Base-by-base conservation (phyloP, 2,329 filamentous ascomycete genomes). In the Sclerotinia subarctica region DNA sequence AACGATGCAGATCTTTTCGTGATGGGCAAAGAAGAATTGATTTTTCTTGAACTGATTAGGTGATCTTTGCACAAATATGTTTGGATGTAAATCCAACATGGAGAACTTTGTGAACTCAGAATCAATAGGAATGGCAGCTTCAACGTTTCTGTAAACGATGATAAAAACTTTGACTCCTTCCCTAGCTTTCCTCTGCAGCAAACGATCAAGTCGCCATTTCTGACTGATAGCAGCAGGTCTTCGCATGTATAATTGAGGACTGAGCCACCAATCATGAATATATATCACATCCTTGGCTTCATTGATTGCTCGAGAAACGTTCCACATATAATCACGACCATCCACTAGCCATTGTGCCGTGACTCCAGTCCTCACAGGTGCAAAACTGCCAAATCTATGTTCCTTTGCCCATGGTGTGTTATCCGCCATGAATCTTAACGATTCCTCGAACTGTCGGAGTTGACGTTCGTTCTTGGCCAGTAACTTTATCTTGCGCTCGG, bases 181-280 rank as follows among this genome's bases (percentile, higher is more conserved):
- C 74, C 90, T 87, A 0, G 95, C 95, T 78, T 98, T 99, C 73
- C 89, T 89, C 78, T 97, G 92, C n/a, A 99, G 84, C 15, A 99
- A 84, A 75, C 95, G 86, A 79, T 99, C 95, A 10, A 99, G 85
- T 65, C 95, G 89, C 95, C 95, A 99, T 79, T 97, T 97, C 78
- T 98, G 94, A 77, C 94, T 97, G 79, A 98, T 97, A 57, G 92
- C 93, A 32, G 95, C 91, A 65, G 95, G 95, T 68, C 95, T 87
- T 69, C 95, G 88, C 88, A 98, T 90, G 81, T 99, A 99, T 56
- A 99, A 82, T 79, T 99, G 94, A 0, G 95, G 95, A 74, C 92
- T 97, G 52, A 99, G 81, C 95, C 95, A 99, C 95, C 95, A 99
- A 79, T 98, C 95, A 78, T 99, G 95, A 71, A 99, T 98, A 79